Evolutionary conservation across 768 basidiomycete genomes (phyloP).

Genomic region (Suillus fuscotomentosus): DNA sequence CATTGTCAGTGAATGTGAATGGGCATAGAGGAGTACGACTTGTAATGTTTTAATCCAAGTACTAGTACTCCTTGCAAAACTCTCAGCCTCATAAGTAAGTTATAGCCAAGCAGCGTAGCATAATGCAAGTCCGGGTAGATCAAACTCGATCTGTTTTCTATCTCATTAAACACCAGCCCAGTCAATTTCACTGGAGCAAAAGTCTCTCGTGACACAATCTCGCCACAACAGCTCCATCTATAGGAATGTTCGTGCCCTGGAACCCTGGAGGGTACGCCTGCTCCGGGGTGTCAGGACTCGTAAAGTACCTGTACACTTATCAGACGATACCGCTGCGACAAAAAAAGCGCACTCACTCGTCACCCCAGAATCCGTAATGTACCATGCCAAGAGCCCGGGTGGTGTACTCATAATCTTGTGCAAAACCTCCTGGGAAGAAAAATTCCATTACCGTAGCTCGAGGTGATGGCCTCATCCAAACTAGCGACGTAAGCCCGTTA

Average conservation of each 20-base stretch:
- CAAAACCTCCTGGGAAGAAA: constrained; percentile 82
- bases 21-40: neutral
- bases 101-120: neutral
- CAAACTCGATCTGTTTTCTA: neutral
- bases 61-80: neutral
- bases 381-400: constrained; percentile 79
- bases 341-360: constrained; percentile 42
- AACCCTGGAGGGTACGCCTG: constrained; percentile 85
- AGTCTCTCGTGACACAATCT: constrained; percentile 57
- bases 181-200: neutral
- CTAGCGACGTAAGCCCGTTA: constrained; percentile 81
- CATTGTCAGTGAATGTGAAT: neutral
- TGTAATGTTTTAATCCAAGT: neutral
- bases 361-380: constrained; percentile 85
- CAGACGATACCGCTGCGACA: neutral
- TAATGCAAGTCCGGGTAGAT: neutral
- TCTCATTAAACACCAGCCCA: neutral
- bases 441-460: constrained; percentile 91
- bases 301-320: constrained; percentile 54
- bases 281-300: constrained; percentile 66
- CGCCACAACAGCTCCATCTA: constrained; percentile 71
- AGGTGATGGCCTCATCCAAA: constrained; percentile 90
- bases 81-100: neutral
- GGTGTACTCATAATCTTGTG: constrained; percentile 82
- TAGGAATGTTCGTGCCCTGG: constrained; percentile 82